Percentiles rank a stretch among this genome's conserved stretches.
phyloP scores from a whole-genome alignment of 2,329 filamentous ascomycete genomes.

The Verticillium albo-atrum region DNA sequence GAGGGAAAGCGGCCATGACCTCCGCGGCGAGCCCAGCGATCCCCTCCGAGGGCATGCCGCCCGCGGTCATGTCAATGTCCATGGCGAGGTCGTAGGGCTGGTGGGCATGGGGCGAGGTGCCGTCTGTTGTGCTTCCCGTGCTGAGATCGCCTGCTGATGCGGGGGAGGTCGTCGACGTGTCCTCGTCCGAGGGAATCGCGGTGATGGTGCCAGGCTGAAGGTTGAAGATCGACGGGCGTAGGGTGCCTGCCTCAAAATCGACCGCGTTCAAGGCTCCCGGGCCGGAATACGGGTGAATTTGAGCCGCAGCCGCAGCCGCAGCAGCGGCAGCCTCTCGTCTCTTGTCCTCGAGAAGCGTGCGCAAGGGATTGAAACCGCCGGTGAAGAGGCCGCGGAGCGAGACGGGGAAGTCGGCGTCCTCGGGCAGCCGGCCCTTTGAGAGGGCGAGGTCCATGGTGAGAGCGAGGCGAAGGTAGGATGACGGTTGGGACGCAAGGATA shows the following conservation, averaged over 20 bases:
- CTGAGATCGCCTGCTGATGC: constrained; percentile 2
- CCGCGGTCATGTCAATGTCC: background rate
- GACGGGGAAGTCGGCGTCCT: constrained; percentile 35
- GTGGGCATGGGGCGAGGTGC: constrained; percentile 3
- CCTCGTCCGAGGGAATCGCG: constrained; percentile 14
- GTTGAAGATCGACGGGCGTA: constrained; percentile 7
- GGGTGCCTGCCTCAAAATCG: constrained; percentile 7
- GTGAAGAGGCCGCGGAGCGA: constrained; percentile 31
- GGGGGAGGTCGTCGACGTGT: constrained; percentile 10
- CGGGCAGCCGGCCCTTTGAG: constrained; percentile 33
- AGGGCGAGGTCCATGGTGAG: constrained; percentile 38
- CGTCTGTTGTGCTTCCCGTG: constrained; percentile 2
- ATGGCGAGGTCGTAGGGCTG: background rate
- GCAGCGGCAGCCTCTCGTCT: constrained; percentile 3
- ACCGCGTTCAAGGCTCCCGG: background rate
- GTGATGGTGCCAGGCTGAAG: constrained; percentile 7
- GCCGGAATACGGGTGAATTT: background rate
- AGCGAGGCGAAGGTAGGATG: constrained; percentile 35
- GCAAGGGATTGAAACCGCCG: constrained; percentile 29
- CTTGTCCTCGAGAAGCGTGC: constrained; percentile 23
- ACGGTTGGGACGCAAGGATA: constrained; percentile 33
- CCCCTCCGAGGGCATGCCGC: constrained; percentile 16
- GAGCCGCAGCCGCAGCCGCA: background rate
- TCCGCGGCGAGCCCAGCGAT: constrained; percentile 25
- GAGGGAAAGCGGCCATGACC: constrained; percentile 25